Conservation (phyloP, 2,329 filamentous ascomycete genomes). For the Apiospora koreana region DNA sequence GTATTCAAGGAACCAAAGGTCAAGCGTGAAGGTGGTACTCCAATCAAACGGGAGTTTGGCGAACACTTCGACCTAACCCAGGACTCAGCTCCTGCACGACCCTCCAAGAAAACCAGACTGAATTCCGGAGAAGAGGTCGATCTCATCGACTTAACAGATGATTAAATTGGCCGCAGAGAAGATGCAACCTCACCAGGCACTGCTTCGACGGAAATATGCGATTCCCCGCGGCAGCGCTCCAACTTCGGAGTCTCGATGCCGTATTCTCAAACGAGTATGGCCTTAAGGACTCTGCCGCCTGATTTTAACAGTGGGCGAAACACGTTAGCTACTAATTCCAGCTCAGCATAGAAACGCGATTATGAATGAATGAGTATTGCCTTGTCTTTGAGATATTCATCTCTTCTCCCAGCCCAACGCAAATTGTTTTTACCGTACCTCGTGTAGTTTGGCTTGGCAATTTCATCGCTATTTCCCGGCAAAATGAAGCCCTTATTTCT, state of each 20-base stretch:
- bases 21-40: slow-evolving; percentile 16
- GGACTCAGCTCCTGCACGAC: slow-evolving; percentile 13
- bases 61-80: slow-evolving; percentile 29
- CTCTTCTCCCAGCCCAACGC: background rate
- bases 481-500: background rate
- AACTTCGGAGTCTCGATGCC: background rate
- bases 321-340: background rate
- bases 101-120: slow-evolving; percentile 19
- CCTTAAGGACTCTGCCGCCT: background rate
- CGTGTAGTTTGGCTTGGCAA: background rate
- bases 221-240: background rate
- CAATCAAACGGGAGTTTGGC: slow-evolving; percentile 29
- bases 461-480: background rate
- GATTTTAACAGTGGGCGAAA: background rate
- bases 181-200: background rate
- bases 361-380: background rate
- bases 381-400: no score
- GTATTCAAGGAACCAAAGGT: slow-evolving; percentile 12
- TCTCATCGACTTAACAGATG: slow-evolving; percentile 27
- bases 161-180: slow-evolving; percentile 12
- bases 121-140: slow-evolving; percentile 16
- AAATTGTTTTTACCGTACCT: background rate
- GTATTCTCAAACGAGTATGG: background rate
- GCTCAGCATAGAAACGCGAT: background rate
- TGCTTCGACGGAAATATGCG: background rate